These are phyloP conservation scores for Saposhnikovia divaricata DNA, from an alignment of 129 eudicot genomes.

Conservation along the genomic window DNA sequence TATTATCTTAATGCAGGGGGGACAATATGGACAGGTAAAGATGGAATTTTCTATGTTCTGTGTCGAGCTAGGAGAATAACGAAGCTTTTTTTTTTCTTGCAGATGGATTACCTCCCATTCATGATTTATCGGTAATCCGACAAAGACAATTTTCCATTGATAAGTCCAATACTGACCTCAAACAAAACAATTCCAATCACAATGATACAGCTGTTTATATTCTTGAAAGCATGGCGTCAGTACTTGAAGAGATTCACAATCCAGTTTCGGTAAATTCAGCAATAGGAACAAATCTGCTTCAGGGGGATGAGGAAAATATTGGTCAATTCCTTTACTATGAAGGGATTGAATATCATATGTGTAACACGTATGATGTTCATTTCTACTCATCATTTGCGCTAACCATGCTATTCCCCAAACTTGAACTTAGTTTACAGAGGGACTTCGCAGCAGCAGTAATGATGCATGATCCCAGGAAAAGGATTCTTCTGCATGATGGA, in stretches of 20 bases:
- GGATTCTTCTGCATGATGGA: constrained; percentile 57
- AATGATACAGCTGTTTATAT: constrained; percentile 55
- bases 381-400: constrained; percentile 87
- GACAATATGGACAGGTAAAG: constrained; percentile 87
- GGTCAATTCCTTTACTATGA: constrained; percentile 91
- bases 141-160: constrained; percentile 54
- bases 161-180: constrained; percentile 19
- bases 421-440: constrained; percentile 87
- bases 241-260: constrained; percentile 57
- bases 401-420: constrained; percentile 73
- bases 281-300: constrained; percentile 68
- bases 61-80: background rate
- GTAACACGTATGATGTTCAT: constrained; percentile 95
- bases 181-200: constrained; percentile 20
- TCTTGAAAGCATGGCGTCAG: constrained; percentile 64
- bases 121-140: constrained; percentile 44
- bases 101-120: constrained; percentile 83
- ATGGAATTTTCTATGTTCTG: background rate
- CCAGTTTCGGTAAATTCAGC: constrained; percentile 54
- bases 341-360: constrained; percentile 88
- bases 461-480: constrained; percentile 92
- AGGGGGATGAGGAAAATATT: constrained; percentile 75
- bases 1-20: constrained; percentile 94
- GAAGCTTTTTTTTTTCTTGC: constrained; percentile 15
- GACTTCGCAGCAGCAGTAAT: constrained; percentile 96